Evolutionary conservation across 2,329 filamentous ascomycete genomes (phyloP), one percentile per base, ranked within the genome.

Genomic region (Parafenestella ontariensis): DNA sequence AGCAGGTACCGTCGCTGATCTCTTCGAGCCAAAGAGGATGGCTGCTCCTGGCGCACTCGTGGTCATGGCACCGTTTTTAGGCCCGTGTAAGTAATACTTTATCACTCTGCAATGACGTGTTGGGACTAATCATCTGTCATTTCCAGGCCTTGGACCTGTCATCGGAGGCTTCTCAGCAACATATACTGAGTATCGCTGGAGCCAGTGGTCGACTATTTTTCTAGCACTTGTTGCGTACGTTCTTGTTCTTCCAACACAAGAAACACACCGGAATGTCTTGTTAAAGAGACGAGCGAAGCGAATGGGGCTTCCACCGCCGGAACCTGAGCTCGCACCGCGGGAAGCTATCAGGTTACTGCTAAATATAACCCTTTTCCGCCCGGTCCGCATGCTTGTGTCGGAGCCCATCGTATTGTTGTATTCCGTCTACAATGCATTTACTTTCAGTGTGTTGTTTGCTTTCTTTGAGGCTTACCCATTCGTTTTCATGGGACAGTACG

Each of bases 211-310:
- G 42, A 74, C 70, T 15, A 68, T 80, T 23, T 73, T 79, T 56
- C 73, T 78, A 52, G 70, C 71, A 1, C 64, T 75, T 2, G 67
- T 71, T 18, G 68, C 73, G n/a, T 68, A 71, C 42, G 31, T 75
- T 17, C 60, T 69, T 0, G 52, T 81, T 2, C 75, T 79, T 10
- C 78, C 78, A 50, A 64, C 73, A 23, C 10, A 37, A 5, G 85
- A 87, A 63, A 85, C 85, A 3, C 18, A 37, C 0, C 85, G 83
- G 60, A 81, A 84, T 15, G 23, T 26, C 6, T 11, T 41, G 8
- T 20, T 41, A 3, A 23, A 24, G 13, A 17, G 39, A 41, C n/a
- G 34, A 18, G 34, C 39, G 9, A 8, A 23, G 9, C 9, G 11
- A 18, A 7, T 15, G 39, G 21, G 20, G 3, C 8, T 37, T 8